A percentile compares a stretch with the other conserved stretches of the same genome.
Conservation (phyloP, 192 early-diverging fungal species). For the Rhizophagus clarus region DNA sequence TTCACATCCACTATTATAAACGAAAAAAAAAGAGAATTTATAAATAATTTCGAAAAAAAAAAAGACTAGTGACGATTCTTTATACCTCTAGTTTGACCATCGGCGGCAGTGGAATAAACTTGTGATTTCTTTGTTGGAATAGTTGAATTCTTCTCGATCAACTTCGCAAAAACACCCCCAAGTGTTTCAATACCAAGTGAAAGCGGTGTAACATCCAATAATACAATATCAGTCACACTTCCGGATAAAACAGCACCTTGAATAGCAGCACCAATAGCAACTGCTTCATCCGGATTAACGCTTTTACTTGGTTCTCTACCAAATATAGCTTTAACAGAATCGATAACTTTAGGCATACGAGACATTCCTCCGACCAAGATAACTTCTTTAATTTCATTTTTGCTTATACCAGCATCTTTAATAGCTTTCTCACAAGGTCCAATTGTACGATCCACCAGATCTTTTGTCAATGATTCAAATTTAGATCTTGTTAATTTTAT, state of each 20-base stretch:
- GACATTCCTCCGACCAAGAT: conserved; percentile 99
- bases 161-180: conserved; percentile 95
- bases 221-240: conserved; percentile 93
- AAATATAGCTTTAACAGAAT: conserved; percentile 88
- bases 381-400: conserved; percentile 90
- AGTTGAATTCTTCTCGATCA: conserved; percentile 97
- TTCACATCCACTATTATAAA: conserved; percentile 77
- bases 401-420: conserved; percentile 86
- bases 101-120: conserved; percentile 97
- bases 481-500: conserved; percentile 88
- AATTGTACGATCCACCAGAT: conserved; percentile 84
- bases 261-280: conserved; percentile 97
- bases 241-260: conserved; percentile 98
- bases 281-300: conserved; percentile 99
- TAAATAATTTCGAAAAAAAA: background rate
- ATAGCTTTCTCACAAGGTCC: conserved; percentile 95
- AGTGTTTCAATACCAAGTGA: conserved; percentile 98
- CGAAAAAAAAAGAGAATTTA: background rate
- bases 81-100: conserved; percentile 84
- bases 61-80: background rate
- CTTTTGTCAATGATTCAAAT: conserved; percentile 81
- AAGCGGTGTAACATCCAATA: conserved; percentile 96
- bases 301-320: conserved; percentile 90
- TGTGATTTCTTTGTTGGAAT: conserved; percentile 99
- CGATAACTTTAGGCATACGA: conserved; percentile 95